Conservation (phyloP, 2,329 filamentous ascomycete genomes). For the Ophiostoma angusticollis region DNA sequence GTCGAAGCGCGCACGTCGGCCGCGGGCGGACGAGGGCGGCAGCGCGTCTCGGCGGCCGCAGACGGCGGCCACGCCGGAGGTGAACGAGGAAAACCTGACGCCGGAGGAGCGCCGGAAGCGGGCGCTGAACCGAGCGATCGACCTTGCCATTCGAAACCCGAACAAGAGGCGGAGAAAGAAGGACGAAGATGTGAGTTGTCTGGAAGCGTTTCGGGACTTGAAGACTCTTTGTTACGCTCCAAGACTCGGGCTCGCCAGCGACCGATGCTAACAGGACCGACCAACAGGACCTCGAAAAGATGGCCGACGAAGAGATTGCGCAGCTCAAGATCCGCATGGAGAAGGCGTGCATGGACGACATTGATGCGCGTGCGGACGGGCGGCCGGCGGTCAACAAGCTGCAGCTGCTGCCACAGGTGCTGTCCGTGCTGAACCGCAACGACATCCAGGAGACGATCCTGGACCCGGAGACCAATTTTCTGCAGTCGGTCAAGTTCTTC, state of each 20-base stretch:
- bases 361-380: slow-evolving; percentile 63
- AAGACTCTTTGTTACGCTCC: no score
- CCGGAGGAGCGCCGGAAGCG: slow-evolving; percentile 74
- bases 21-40: slow-evolving; percentile 25
- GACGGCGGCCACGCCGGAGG: slow-evolving; percentile 35
- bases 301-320: slow-evolving; percentile 81
- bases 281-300: slow-evolving; percentile 69
- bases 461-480: slow-evolving; percentile 87
- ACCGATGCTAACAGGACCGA: not conserved
- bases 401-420: slow-evolving; percentile 82
- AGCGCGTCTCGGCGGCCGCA: slow-evolving; percentile 33
- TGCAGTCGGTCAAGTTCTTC: slow-evolving; percentile 94
- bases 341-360: slow-evolving; percentile 75
- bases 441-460: slow-evolving; percentile 73
- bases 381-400: slow-evolving; percentile 85
- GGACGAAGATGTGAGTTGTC: slow-evolving; percentile 62
- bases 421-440: slow-evolving; percentile 78
- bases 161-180: slow-evolving; percentile 64
- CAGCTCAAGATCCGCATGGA: slow-evolving; percentile 84
- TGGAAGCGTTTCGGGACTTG: not conserved
- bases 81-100: slow-evolving; percentile 65
- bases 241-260: no score
- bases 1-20: slow-evolving; percentile 16
- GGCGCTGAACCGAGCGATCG: slow-evolving; percentile 76
- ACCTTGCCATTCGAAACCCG: slow-evolving; percentile 75